phyloP scores from a whole-genome alignment of 2,329 filamentous ascomycete genomes.

The Conoideocrella luteorostrata region DNA sequence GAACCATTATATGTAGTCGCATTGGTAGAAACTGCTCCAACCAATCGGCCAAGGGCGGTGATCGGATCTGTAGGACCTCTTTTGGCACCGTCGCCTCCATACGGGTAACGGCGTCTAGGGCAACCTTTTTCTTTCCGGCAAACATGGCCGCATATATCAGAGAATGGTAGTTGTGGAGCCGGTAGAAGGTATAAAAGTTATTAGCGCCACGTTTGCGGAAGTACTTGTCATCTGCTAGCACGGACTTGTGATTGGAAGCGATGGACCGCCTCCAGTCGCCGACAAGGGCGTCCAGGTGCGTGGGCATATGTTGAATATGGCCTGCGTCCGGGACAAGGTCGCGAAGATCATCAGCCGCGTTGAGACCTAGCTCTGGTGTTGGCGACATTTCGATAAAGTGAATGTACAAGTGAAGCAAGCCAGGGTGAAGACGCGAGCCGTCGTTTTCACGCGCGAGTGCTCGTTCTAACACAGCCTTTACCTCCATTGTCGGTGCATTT shows the following conservation, averaged over 20 bases:
- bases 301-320: slow-evolving; percentile 18
- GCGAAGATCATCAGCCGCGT: slow-evolving; percentile 16
- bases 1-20: slow-evolving; percentile 59
- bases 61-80: slow-evolving; percentile 55
- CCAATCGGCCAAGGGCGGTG: too few relatives aligned
- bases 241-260: slow-evolving; percentile 57
- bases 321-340: slow-evolving; percentile 15
- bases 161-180: slow-evolving; percentile 66
- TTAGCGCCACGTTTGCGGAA: slow-evolving; percentile 47
- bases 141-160: slow-evolving; percentile 72
- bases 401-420: slow-evolving; percentile 17
- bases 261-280: too few relatives aligned
- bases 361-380: slow-evolving; percentile 14
- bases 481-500: neutral
- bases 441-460: neutral
- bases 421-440: slow-evolving; percentile 15
- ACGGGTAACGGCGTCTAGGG: slow-evolving; percentile 49
- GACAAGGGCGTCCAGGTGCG: slow-evolving; percentile 17
- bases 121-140: slow-evolving; percentile 54
- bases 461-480: neutral
- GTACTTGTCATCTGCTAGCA: slow-evolving; percentile 59
- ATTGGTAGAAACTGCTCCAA: slow-evolving; percentile 63
- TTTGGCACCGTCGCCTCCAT: slow-evolving; percentile 58
- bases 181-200: slow-evolving; percentile 69
- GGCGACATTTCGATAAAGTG: slow-evolving; percentile 20